Conservation (phyloP, 768 basidiomycete species). For the Amanita jacksonii region DNA sequence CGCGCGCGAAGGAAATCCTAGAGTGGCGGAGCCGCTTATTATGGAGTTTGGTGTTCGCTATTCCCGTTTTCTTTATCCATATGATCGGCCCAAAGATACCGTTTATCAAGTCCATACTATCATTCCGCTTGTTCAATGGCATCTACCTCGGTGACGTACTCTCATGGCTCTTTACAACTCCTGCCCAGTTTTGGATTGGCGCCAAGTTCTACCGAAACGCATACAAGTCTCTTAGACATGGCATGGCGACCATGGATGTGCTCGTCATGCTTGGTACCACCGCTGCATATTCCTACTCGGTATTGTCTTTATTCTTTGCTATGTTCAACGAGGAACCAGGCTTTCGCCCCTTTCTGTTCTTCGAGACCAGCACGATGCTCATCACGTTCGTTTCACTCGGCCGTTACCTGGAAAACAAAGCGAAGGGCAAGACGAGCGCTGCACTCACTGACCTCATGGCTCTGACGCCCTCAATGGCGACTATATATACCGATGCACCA, state of each 20-base stretch:
- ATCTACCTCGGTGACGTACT: conserved; percentile 80
- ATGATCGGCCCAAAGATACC: conserved; percentile 75
- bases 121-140: conserved; percentile 45
- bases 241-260: conserved; percentile 94
- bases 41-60: conserved; percentile 66
- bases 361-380: conserved; percentile 98
- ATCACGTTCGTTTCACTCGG: conserved; percentile 96
- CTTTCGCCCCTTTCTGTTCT: conserved; percentile 83
- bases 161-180: conserved; percentile 69
- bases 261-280: conserved; percentile 93
- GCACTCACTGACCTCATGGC: conserved; percentile 96
- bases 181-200: conserved; percentile 91
- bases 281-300: conserved; percentile 87
- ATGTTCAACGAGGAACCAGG: conserved; percentile 52
- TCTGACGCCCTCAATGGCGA: conserved; percentile 91
- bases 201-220: conserved; percentile 81
- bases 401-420: conserved; percentile 90
- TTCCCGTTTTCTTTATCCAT: conserved; percentile 89
- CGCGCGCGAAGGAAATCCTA: conserved; percentile 82
- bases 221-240: conserved; percentile 85
- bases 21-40: conserved; percentile 80
- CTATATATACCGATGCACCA: conserved; percentile 84
- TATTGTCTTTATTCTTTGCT: conserved; percentile 59
- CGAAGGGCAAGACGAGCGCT: conserved; percentile 94
- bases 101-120: conserved; percentile 44